Conservation (phyloP, 495 filamentous ascomycete species). For the Tuber brumale region DNA sequence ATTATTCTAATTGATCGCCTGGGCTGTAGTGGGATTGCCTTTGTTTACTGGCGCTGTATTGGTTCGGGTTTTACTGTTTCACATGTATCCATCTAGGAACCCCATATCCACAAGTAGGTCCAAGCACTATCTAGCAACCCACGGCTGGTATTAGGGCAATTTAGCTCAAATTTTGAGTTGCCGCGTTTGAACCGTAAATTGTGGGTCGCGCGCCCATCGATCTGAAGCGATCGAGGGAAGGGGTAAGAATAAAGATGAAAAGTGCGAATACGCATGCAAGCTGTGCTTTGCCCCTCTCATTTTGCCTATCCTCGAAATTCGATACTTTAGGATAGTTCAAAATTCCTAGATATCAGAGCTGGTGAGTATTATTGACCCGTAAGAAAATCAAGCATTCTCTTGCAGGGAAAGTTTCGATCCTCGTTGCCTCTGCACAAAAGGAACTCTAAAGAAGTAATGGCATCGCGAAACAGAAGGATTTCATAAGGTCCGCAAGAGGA, state of each 20-base stretch:
- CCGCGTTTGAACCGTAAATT: not conserved
- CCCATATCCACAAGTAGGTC: not conserved
- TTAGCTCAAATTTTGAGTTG: not conserved
- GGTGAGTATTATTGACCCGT: not conserved
- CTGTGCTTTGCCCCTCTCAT: not conserved
- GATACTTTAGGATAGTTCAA: not conserved
- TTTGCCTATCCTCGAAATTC: not conserved
- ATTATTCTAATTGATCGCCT: not conserved
- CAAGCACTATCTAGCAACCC: not conserved
- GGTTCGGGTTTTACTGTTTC: not conserved
- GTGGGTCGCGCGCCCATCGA: not conserved
- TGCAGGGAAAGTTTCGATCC: not conserved
- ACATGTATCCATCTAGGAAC: not conserved
- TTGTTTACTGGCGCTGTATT: not conserved
- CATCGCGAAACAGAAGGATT: not conserved
- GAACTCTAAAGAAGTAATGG: not conserved
- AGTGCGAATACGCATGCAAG: not conserved
- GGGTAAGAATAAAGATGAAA: not conserved
- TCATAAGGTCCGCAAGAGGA: not conserved
- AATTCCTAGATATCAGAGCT: not conserved
- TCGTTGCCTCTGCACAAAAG: not conserved
- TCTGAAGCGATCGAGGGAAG: not conserved
- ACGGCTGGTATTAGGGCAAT: not conserved
- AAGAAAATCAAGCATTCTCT: not conserved
- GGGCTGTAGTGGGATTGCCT: not conserved